Percentiles rank a stretch among this genome's conserved stretches.
Conservation (phyloP, 1,284 basidiomycete species). For the Ustilago trichophora region DNA sequence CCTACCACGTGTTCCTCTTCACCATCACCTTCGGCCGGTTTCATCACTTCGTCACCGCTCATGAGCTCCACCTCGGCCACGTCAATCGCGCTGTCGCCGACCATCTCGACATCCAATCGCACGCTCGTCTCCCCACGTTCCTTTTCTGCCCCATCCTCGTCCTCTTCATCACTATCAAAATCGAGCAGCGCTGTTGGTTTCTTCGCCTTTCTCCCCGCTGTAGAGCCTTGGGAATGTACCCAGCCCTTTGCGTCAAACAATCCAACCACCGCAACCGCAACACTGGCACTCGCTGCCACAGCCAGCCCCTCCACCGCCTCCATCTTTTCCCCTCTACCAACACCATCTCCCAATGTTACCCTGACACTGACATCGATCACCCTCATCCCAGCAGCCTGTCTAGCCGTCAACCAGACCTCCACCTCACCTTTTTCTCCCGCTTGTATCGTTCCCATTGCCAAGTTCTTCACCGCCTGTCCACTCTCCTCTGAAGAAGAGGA, state of each 20-base stretch:
- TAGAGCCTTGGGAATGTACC: no score
- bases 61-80: conserved; percentile 1
- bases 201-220: not conserved
- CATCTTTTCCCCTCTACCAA: not conserved
- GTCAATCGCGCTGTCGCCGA: conserved; percentile 1
- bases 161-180: not conserved
- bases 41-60: not conserved
- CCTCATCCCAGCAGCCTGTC: conserved; percentile 7
- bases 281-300: conserved; percentile 6
- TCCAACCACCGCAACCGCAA: not conserved
- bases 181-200: conserved; percentile 11
- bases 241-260: conserved; percentile 13
- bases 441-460: not conserved
- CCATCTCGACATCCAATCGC: conserved; percentile 19
- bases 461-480: not conserved
- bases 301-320: conserved; percentile 3
- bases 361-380: conserved; percentile 7
- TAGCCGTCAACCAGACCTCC: conserved; percentile 9
- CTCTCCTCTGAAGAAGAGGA: no score
- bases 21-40: not conserved
- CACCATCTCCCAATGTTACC: not conserved
- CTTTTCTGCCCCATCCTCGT: not conserved
- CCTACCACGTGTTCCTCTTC: conserved; percentile 7
- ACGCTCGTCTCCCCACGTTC: not conserved
- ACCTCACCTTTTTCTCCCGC: conserved; percentile 2